A percentile compares a stretch with the other conserved stretches of the same genome.
Conservation (phyloP, 176 grass and related monocot genomes). For the Oryza meridionalis region DNA sequence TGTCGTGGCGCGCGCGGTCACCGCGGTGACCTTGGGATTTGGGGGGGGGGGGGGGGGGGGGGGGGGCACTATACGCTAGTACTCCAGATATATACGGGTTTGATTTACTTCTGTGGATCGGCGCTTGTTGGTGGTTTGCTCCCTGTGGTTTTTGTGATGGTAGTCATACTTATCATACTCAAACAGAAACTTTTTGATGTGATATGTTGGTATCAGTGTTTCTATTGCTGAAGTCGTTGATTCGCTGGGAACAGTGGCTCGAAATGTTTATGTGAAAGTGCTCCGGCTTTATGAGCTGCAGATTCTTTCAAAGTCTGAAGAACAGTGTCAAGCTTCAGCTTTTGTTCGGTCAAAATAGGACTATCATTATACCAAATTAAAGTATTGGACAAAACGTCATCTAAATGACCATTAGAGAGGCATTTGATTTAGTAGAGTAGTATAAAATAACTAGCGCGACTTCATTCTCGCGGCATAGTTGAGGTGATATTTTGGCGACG, state of each 20-base stretch:
- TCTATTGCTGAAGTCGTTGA: neutral
- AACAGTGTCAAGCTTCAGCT: neutral
- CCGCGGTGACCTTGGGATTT: neutral
- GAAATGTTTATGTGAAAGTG: neutral
- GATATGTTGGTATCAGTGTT: neutral
- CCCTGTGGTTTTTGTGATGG: neutral
- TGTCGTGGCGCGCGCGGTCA: neutral
- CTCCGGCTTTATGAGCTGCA: neutral
- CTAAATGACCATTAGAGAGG: too few species aligned
- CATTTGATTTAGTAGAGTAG: too few species aligned
- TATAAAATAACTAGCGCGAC: too few species aligned
- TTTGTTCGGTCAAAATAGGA: neutral
- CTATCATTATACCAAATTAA: neutral
- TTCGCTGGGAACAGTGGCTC: neutral
- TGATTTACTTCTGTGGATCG: neutral
- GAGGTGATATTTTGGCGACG: too few species aligned
- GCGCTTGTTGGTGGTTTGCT: neutral
- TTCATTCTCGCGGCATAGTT: too few species aligned
- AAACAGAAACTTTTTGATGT: neutral
- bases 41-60: too few species aligned
- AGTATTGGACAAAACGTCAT: neutral
- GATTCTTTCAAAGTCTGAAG: neutral
- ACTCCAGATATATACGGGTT: neutral
- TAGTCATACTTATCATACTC: neutral
- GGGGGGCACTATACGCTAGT: neutral